phyloP scores from a whole-genome alignment of 2,329 filamentous ascomycete genomes.

The Mycosphaerella sp. region DNA sequence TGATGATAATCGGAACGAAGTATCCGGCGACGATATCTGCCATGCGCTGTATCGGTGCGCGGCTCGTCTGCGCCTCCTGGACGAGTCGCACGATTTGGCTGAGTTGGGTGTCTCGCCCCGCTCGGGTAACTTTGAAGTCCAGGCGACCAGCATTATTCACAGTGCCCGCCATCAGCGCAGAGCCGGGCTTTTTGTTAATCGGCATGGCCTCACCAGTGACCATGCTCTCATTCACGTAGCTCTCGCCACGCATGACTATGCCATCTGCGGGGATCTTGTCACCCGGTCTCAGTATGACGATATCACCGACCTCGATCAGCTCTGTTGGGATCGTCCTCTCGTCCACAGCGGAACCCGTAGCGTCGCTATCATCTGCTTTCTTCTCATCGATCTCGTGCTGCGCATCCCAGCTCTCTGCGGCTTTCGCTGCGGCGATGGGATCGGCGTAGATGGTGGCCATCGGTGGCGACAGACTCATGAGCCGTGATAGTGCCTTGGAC shows the following conservation, averaged over 20 bases:
- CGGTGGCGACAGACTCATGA: constrained; percentile 94
- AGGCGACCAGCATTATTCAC: constrained; percentile 90
- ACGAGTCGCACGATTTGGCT: constrained; percentile 99
- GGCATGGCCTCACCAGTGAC: constrained; percentile 97
- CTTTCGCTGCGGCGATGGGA: constrained; percentile 86
- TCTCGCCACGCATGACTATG: constrained; percentile 77
- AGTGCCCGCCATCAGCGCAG: constrained; percentile 79
- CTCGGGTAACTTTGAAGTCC: constrained; percentile 86
- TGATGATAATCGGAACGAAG: constrained; percentile 84
- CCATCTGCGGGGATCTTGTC: constrained; percentile 97
- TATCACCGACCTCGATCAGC: constrained; percentile 84
- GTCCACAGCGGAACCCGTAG: constrained; percentile 59
- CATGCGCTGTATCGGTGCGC: constrained; percentile 88
- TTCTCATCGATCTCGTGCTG: constrained; percentile 41
- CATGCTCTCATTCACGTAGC: constrained; percentile 96
- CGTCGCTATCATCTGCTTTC: constrained; percentile 31
- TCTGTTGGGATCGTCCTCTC: constrained; percentile 88
- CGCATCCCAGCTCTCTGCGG: constrained; percentile 68
- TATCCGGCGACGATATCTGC: constrained; percentile 88
- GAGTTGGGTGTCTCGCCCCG: constrained; percentile 90
- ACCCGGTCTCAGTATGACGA: constrained; percentile 86
- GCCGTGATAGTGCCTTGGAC: constrained; percentile 80
- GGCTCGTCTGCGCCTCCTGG: constrained; percentile 89
- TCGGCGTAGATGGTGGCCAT: constrained; percentile 97
- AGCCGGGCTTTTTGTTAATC: constrained; percentile 78